A percentile compares a stretch with the other conserved stretches of the same genome.
Evolutionary conservation across 305 asterid genomes (phyloP).

Genomic region (Rubia tinctorum): DNA sequence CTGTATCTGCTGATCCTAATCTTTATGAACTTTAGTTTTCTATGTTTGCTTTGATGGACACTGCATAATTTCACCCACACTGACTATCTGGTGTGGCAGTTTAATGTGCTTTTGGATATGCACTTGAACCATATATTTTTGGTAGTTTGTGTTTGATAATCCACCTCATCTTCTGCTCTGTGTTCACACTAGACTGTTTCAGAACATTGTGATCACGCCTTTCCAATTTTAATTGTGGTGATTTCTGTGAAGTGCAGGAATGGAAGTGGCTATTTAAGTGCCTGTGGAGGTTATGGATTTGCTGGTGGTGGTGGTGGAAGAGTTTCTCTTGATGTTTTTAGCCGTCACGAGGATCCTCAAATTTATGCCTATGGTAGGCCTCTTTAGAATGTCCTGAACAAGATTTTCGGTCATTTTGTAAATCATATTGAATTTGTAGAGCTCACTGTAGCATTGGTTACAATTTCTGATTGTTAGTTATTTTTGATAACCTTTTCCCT

Average conservation of each 20-base stretch:
- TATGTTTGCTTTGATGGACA: no score
- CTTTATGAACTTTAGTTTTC: neutral
- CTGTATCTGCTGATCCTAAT: neutral
- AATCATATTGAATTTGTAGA: neutral
- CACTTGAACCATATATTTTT: neutral
- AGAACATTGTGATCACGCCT: neutral
- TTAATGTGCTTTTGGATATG: neutral
- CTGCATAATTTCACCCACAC: no score
- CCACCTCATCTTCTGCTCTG: neutral
- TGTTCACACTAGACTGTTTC: neutral
- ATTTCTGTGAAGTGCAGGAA: conserved; percentile 65
- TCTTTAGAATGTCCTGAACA: neutral
- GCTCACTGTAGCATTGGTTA: neutral
- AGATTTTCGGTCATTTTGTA: neutral
- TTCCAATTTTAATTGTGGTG: neutral
- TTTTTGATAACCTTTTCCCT: neutral
- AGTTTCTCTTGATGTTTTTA: conserved; percentile 84
- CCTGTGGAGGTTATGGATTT: conserved; percentile 94
- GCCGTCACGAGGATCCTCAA: conserved; percentile 91
- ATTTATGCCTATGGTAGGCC: conserved; percentile 71
- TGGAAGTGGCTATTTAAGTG: conserved; percentile 85
- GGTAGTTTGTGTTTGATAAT: neutral
- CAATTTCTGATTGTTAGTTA: neutral
- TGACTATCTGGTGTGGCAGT: neutral
- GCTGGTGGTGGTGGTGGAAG: conserved; percentile 99